These are phyloP conservation scores for Nigrospora sphaerica DNA, from an alignment of 2,329 filamentous ascomycete species.

Conservation along the genomic window DNA sequence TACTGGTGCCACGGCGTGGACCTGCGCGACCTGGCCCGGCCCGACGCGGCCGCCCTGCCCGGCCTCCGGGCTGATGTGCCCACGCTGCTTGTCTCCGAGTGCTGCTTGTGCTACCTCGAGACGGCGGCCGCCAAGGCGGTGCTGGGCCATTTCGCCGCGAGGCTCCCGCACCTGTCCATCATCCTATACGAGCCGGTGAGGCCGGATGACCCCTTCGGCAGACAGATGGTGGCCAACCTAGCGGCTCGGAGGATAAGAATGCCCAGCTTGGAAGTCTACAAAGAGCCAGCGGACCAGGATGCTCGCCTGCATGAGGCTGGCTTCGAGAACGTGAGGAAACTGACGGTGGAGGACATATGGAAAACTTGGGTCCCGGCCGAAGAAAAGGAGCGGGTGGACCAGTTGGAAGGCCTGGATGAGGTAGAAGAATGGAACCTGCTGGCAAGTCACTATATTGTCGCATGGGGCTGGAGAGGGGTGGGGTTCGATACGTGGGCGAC, in stretches of 20 bases:
- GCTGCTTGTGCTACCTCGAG: slow-evolving; percentile 86
- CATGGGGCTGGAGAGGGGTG: slow-evolving; percentile 72
- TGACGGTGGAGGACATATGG: slow-evolving; percentile 58
- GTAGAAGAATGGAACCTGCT: slow-evolving; percentile 89
- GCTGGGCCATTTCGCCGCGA: slow-evolving; percentile 55
- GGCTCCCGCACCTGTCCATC: slow-evolving; percentile 44
- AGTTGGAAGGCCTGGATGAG: slow-evolving; percentile 84
- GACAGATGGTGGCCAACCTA: slow-evolving; percentile 88
- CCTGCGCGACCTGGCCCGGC: slow-evolving; percentile 50
- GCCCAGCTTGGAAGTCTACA: slow-evolving; percentile 72
- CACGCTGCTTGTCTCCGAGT: slow-evolving; percentile 86
- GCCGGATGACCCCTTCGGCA: slow-evolving; percentile 78
- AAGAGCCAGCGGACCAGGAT: slow-evolving; percentile 60
- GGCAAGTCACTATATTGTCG: slow-evolving; percentile 81
- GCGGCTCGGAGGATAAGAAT: slow-evolving; percentile 74
- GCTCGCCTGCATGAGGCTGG: slow-evolving; percentile 59
- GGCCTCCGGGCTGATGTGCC: slow-evolving; percentile 54
- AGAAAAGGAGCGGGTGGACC: slow-evolving; percentile 75
- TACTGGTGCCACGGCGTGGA: slow-evolving; percentile 62
- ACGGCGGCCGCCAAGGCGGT: slow-evolving; percentile 56
- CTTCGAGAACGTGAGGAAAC: slow-evolving; percentile 41
- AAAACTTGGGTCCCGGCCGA: slow-evolving; percentile 59
- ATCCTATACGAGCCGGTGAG: slow-evolving; percentile 86
- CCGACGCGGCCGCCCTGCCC: slow-evolving; percentile 20
- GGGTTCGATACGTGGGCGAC: slow-evolving; percentile 16